Evolutionary conservation across 139 green algal genomes (phyloP).

Genomic region (Spirogloea muscicola): DNA sequence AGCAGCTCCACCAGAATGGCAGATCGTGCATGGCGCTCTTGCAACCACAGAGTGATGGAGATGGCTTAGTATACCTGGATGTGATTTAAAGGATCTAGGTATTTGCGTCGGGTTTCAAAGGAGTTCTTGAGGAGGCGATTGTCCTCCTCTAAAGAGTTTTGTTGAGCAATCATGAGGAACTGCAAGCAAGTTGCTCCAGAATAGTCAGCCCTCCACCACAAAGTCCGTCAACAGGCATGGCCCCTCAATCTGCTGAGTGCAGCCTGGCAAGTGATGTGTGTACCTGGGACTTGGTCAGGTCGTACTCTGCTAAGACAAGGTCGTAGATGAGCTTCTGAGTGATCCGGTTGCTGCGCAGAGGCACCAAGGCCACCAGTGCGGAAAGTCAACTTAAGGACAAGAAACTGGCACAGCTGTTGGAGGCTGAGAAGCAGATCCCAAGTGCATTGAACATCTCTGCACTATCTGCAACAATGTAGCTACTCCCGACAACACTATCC

Average conservation of each 20-base stretch:
- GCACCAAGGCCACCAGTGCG: not conserved
- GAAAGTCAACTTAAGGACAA: not conserved
- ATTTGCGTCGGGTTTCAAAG: slow-evolving; percentile 78
- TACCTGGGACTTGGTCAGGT: slow-evolving; percentile 22
- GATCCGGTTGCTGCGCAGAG: slow-evolving; percentile 20
- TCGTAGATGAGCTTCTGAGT: slow-evolving; percentile 35
- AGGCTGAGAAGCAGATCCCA: not conserved
- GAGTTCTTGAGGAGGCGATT: slow-evolving; percentile 74
- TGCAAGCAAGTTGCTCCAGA: too few relatives aligned
- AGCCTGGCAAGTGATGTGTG: too few relatives aligned
- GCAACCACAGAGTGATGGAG: too few relatives aligned
- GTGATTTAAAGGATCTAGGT: slow-evolving; percentile 89
- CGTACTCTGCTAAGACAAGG: slow-evolving; percentile 24
- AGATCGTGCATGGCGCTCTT: too few relatives aligned
- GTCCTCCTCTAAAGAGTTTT: slow-evolving; percentile 30
- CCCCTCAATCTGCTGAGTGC: too few relatives aligned
- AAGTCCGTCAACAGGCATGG: too few relatives aligned
- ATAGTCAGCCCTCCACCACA: too few relatives aligned
- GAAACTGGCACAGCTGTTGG: not conserved
- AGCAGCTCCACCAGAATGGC: too few relatives aligned
- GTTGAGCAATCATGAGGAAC: slow-evolving; percentile 19
- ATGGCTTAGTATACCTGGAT: slow-evolving; percentile 72
- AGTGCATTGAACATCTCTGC: not conserved
- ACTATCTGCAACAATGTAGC: not conserved
- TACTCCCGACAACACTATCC: not conserved